Conservation (phyloP, 495 filamentous ascomycete genomes). For the Hypoxylon lenormandii region DNA sequence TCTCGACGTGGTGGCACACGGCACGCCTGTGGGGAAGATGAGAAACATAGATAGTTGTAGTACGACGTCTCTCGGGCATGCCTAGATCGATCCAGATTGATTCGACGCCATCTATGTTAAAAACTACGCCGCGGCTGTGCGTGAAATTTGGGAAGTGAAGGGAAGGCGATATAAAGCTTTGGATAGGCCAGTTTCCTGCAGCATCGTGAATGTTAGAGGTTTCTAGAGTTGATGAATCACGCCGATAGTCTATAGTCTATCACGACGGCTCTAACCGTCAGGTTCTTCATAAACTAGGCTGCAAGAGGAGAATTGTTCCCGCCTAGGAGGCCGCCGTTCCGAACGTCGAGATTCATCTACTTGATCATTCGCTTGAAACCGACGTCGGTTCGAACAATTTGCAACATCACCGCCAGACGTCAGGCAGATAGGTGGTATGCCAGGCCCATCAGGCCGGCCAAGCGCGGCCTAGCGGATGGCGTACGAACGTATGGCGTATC, state of each 20-base stretch:
- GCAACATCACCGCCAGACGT: conserved; percentile 10
- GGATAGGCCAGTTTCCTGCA: conserved; percentile 32
- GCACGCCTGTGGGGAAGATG: conserved; percentile 34
- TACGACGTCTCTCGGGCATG: conserved; percentile 18
- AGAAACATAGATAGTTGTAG: conserved; percentile 36
- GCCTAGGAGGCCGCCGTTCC: conserved; percentile 26
- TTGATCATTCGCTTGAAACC: conserved; percentile 35
- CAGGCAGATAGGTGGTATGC: conserved; percentile 35
- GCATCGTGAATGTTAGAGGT: conserved; percentile 14
- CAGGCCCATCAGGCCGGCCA: conserved; percentile 23
- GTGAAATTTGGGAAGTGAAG: conserved; percentile 7
- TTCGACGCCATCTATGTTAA: not conserved
- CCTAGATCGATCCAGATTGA: conserved; percentile 5
- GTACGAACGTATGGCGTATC: conserved; percentile 10
- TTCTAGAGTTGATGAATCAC: conserved; percentile 22
- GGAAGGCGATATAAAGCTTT: conserved; percentile 17
- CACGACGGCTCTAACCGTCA: conserved; percentile 9
- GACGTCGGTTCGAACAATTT: conserved; percentile 25
- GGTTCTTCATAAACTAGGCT: conserved; percentile 2
- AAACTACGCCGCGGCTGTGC: conserved; percentile 23
- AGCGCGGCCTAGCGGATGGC: conserved; percentile 29
- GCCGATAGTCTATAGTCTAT: not conserved
- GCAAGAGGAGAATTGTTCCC: conserved; percentile 17
- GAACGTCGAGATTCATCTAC: conserved; percentile 18
- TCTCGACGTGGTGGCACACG: conserved; percentile 9